Conservation (phyloP, 306 rosid genomes). For the Morella rubra region DNA sequence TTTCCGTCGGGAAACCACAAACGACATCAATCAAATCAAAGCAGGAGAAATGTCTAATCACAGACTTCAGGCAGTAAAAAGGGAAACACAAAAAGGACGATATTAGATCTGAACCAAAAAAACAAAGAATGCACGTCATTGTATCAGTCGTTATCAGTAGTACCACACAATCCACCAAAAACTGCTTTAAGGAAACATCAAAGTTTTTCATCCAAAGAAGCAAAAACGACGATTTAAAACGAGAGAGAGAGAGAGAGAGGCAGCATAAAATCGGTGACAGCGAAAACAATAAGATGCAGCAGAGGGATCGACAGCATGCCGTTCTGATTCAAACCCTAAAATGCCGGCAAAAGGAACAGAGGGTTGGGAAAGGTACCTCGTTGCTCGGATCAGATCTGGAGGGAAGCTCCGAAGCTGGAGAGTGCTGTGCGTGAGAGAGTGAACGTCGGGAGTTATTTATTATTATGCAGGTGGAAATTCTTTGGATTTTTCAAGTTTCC, state of each 20-base stretch:
- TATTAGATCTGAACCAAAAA: constrained; percentile 31
- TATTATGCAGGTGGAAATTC: background rate
- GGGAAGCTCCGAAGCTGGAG: constrained; percentile 16
- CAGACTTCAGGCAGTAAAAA: background rate
- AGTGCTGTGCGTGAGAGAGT: background rate
- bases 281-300: background rate
- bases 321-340: constrained; percentile 14
- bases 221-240: background rate
- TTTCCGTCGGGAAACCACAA: background rate
- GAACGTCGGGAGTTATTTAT: background rate
- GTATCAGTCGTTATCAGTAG: background rate
- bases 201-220: background rate
- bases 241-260: background rate
- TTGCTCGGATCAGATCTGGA: constrained; percentile 37
- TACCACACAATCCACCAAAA: background rate
- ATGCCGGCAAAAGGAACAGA: background rate
- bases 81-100: background rate
- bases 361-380: constrained; percentile 25
- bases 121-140: background rate
- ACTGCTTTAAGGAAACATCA: background rate
- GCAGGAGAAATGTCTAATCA: constrained; percentile 24
- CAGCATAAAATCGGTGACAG: constrained; percentile 10
- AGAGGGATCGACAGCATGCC: constrained; percentile 11
- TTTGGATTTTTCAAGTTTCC: background rate
- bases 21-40: constrained; percentile 1